These are phyloP conservation scores for Annulohypoxylon stygium DNA, from an alignment of 495 filamentous ascomycete genomes.

Conservation along the genomic window DNA sequence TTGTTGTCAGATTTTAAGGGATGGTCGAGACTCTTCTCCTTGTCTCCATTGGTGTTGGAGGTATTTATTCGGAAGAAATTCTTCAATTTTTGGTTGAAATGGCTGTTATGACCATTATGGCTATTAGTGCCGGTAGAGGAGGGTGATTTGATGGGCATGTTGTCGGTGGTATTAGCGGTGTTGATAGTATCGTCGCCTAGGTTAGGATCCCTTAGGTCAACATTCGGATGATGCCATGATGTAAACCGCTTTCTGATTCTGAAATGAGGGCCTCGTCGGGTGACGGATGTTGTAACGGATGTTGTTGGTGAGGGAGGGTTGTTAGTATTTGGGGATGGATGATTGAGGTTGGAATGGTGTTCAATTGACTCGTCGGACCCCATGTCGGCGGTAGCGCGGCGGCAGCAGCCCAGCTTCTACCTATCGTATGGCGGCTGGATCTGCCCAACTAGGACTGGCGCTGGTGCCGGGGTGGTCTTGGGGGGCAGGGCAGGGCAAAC, in stretches of 20 bases:
- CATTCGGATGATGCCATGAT: conserved; percentile 52
- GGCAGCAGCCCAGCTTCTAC: conserved; percentile 11
- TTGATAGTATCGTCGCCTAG: conserved; percentile 33
- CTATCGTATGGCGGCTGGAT: conserved; percentile 18
- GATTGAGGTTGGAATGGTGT: conserved; percentile 47
- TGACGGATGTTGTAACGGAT: conserved; percentile 43
- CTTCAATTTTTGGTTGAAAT: conserved; percentile 90
- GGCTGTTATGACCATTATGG: conserved; percentile 73
- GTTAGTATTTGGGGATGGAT: conserved; percentile 32
- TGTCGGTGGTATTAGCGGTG: conserved; percentile 32
- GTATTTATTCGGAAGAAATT: conserved; percentile 98
- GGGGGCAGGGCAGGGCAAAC: conserved; percentile 15
- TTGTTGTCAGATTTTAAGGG: conserved; percentile 65
- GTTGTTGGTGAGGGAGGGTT: conserved; percentile 44
- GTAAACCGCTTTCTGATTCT: conserved; percentile 50
- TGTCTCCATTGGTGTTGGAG: conserved; percentile 58
- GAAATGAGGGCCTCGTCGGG: conserved; percentile 43
- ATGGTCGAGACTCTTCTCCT: conserved; percentile 59
- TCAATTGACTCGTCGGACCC: conserved; percentile 50
- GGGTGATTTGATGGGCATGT: conserved; percentile 52
- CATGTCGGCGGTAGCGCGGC: conserved; percentile 47
- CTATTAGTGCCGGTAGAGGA: conserved; percentile 50
- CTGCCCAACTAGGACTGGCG: conserved; percentile 40
- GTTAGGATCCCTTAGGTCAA: conserved; percentile 45
- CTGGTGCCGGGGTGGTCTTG: conserved; percentile 21